These are phyloP conservation scores for Bertia moriformis DNA, from an alignment of 2,329 filamentous ascomycete genomes.

Conservation along the genomic window DNA sequence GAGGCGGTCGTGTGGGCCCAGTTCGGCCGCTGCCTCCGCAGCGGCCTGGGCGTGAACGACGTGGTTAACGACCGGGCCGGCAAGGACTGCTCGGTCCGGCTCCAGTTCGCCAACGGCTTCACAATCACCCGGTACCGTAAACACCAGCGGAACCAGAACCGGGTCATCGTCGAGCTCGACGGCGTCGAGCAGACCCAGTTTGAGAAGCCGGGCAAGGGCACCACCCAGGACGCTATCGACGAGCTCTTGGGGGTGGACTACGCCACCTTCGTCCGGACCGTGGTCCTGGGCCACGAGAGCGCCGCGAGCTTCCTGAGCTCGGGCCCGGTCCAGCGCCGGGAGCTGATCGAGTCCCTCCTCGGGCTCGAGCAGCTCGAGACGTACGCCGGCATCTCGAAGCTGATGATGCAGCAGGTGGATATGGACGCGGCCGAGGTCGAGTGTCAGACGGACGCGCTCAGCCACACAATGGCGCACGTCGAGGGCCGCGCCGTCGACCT, in stretches of 20 bases:
- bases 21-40: constrained; percentile 15
- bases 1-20: constrained; percentile 18
- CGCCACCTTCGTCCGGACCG: constrained; percentile 13
- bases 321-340: constrained; percentile 10
- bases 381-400: constrained; percentile 6
- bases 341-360: constrained; percentile 13
- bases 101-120: constrained; percentile 15
- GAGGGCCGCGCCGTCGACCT: constrained; percentile 2
- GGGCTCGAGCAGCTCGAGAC: constrained; percentile 11
- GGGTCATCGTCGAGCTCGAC: constrained; percentile 12
- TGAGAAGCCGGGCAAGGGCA: constrained; percentile 8
- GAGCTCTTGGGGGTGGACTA: constrained; percentile 15
- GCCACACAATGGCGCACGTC: constrained; percentile 4
- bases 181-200: constrained; percentile 12
- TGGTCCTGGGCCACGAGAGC: constrained; percentile 15
- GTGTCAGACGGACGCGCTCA: constrained; percentile 3
- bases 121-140: constrained; percentile 13
- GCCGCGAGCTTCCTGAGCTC: constrained; percentile 14
- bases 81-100: constrained; percentile 12
- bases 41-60: constrained; percentile 11
- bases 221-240: constrained; percentile 12
- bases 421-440: constrained; percentile 6
- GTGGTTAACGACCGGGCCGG: constrained; percentile 14
- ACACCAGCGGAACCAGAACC: constrained; percentile 9
- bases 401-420: constrained; percentile 9